Evolutionary conservation across 2,329 filamentous ascomycete species (phyloP), one percentile per base, ranked within the genome.

Genomic region (Diaporthe citri): DNA sequence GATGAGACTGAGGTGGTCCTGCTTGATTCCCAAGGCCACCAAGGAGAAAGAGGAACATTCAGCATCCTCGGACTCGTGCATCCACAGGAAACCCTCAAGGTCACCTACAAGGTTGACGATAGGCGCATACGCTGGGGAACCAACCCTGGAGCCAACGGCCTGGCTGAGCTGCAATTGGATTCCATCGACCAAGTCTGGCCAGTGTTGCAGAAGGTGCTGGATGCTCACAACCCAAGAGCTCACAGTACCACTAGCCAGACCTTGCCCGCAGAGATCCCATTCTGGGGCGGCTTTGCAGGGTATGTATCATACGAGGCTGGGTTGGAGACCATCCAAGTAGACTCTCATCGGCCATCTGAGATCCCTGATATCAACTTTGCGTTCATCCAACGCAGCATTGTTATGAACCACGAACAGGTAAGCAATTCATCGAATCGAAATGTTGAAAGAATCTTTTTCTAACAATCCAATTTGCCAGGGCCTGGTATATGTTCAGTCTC

Each of bases 181-280:
- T 60, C 57, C 9, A 43, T 60, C 57, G 57, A 60, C 15, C n/a
- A 60, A 34, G 36, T 60, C 22, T 60, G 57, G 57, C 57, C 57
- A n/a, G 57, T 60, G 13, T 25, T 60, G 22, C 57, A 60, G 36
- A 20, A 13, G 6, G 36, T 60, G 0, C 22, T 60, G 5, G 57
- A 60, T n/a, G 57, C 57, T 25, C 57, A 60, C n/a, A 39, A 43
- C 3, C 57, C 57, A 15, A 60, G 22, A 13, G 15, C 3, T 20
- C 6, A 43, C 13, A 15, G n/a, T 12, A 17, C 10, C 13, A 0
- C 6, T 43, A n/a, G 36, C 12, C 34, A 28, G 20, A 2, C 15
- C 12, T 28, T 41, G 36, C 57, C 57, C 22, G n/a, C 36, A 4
- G 57, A 60, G 13, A 60, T 41, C 12, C 57, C 57, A 4, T 60